A percentile compares a stretch with the other conserved stretches of the same genome.
Conservation (phyloP, 108 stramenopile species). For the Cyclotella choctawhatcheeana region DNA sequence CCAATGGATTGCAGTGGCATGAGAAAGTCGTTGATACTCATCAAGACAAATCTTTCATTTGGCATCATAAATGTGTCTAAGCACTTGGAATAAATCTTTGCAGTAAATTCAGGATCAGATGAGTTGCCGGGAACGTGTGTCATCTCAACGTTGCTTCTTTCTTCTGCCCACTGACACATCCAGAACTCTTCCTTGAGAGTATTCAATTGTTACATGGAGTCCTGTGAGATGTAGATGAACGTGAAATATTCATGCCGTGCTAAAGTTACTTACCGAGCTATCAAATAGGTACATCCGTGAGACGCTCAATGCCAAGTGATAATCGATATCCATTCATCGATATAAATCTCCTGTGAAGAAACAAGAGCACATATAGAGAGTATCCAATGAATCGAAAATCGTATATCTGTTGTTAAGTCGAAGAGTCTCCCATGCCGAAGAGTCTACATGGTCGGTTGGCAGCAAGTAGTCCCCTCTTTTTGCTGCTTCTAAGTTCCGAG, state of each 20-base stretch:
- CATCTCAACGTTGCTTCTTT: constrained; percentile 4
- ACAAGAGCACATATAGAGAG: constrained; percentile 27
- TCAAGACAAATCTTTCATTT: neutral
- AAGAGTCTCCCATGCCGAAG: no score
- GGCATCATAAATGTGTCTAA: neutral
- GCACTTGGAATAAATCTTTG: neutral
- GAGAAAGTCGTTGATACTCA: constrained; percentile 10
- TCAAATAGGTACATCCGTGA: constrained; percentile 12
- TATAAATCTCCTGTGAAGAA: constrained; percentile 11
- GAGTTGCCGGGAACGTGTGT: constrained; percentile 8
- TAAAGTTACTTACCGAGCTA: no score
- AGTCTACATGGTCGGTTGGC: no score
- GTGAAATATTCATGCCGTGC: no score
- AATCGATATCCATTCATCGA: constrained; percentile 28
- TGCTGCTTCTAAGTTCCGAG: no score
- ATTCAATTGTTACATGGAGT: no score
- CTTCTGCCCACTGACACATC: constrained; percentile 23
- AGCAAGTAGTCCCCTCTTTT: no score
- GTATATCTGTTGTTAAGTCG: no score
- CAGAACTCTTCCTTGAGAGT: constrained; percentile 16
- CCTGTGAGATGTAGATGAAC: no score
- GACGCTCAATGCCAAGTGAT: constrained; percentile 11
- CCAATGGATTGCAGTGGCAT: neutral
- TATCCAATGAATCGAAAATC: no score
- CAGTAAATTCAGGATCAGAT: neutral